Evolutionary conservation across 805 yeast species (phyloP).

Genomic region (Komagataella phaffii): DNA sequence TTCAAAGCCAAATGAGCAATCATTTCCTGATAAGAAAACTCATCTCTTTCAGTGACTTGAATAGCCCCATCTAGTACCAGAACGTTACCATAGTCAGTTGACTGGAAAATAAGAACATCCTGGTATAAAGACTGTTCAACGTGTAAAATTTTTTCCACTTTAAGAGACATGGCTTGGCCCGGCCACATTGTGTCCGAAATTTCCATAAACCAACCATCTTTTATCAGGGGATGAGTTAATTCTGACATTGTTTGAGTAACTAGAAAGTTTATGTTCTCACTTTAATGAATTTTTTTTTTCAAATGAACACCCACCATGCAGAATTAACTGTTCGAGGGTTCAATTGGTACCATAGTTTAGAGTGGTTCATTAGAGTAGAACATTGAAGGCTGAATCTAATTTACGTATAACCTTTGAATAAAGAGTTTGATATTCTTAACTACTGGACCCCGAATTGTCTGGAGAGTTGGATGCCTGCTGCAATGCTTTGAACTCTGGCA

Average conservation of each 20-base stretch:
- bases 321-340: background rate
- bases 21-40: slow-evolving; percentile 88
- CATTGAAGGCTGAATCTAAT: background rate
- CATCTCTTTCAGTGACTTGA: slow-evolving; percentile 88
- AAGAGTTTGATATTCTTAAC: background rate
- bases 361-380: too few species aligned
- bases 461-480: slow-evolving; percentile 65
- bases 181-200: slow-evolving; percentile 60
- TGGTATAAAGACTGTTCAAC: slow-evolving; percentile 61
- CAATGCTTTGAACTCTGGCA: slow-evolving; percentile 77
- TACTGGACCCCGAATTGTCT: slow-evolving; percentile 4
- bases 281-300: background rate
- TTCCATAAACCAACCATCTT: slow-evolving; percentile 76
- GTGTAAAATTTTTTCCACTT: slow-evolving; percentile 51
- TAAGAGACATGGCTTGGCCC: slow-evolving; percentile 71
- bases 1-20: slow-evolving; percentile 74
- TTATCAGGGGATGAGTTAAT: slow-evolving; percentile 5
- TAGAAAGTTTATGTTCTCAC: background rate
- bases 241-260: slow-evolving; percentile 3
- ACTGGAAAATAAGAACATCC: slow-evolving; percentile 69
- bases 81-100: slow-evolving; percentile 73
- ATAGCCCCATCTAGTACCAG: slow-evolving; percentile 81
- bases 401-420: background rate
- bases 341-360: background rate
- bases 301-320: background rate